Conservation (phyloP, 2,329 filamentous ascomycete species). For the Ceratocystis ficicola region DNA sequence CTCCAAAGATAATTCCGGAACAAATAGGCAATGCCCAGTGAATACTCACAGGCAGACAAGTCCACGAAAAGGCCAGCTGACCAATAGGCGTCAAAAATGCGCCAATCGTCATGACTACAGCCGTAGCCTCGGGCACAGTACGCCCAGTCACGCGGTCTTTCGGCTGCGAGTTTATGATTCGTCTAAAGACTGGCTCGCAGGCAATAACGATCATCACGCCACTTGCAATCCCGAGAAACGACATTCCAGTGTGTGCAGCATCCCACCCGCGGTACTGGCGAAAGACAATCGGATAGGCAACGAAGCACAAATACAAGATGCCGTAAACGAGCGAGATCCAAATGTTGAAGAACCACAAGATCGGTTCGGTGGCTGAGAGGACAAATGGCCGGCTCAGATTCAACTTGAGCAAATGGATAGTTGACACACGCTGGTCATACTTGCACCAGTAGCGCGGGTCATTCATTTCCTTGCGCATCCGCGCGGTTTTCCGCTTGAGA, state of each 20-base stretch:
- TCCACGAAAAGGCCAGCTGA: slow-evolving; percentile 82
- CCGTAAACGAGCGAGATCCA: slow-evolving; percentile 78
- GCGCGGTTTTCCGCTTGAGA: slow-evolving; percentile 52
- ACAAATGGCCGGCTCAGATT: slow-evolving; percentile 69
- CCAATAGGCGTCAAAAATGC: slow-evolving; percentile 62
- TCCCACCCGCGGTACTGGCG: slow-evolving; percentile 62
- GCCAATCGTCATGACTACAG: slow-evolving; percentile 66
- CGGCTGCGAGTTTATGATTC: slow-evolving; percentile 64
- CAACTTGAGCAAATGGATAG: slow-evolving; percentile 55
- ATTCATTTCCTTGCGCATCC: slow-evolving; percentile 52
- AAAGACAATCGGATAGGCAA: slow-evolving; percentile 82
- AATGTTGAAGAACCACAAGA: slow-evolving; percentile 56
- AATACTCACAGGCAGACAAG: slow-evolving; percentile 60
- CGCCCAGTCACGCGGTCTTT: slow-evolving; percentile 64
- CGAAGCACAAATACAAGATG: slow-evolving; percentile 80
- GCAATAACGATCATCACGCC: slow-evolving; percentile 51
- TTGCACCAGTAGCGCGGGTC: slow-evolving; percentile 66
- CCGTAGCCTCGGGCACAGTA: slow-evolving; percentile 65
- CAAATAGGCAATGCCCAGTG: slow-evolving; percentile 73
- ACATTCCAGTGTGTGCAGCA: slow-evolving; percentile 58
- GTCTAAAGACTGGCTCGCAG: slow-evolving; percentile 59
- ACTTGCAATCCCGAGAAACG: slow-evolving; percentile 59
- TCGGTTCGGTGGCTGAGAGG: slow-evolving; percentile 69
- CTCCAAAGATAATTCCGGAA: slow-evolving; percentile 67
- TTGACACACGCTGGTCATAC: slow-evolving; percentile 59